A percentile compares a stretch with the other conserved stretches of the same genome.
Evolutionary conservation across 1,284 basidiomycete genomes (phyloP).

Genomic region (Moesziomyces parantarcticus): DNA sequence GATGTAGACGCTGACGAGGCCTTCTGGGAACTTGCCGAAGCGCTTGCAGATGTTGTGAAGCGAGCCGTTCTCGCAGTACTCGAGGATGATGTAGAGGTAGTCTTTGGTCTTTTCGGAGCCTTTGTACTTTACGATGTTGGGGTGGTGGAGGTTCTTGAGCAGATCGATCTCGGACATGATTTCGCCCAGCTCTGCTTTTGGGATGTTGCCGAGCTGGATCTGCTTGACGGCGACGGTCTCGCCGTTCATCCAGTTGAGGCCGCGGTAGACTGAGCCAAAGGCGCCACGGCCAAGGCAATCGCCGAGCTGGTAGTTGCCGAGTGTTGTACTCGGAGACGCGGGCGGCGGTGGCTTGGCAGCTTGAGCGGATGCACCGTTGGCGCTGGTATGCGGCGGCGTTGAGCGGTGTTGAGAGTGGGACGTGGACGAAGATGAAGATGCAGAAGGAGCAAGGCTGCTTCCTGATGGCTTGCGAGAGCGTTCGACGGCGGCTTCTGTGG

Average conservation of each 20-base stretch:
- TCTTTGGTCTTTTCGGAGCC: slow-evolving; percentile 95
- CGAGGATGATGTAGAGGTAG: slow-evolving; percentile 94
- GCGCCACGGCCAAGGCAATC: slow-evolving; percentile 94
- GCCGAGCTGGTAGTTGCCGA: slow-evolving; percentile 72
- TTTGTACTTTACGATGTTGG: slow-evolving; percentile 98
- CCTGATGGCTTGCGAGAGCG: not conserved
- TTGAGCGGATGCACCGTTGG: slow-evolving; percentile 1
- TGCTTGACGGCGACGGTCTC: slow-evolving; percentile 68
- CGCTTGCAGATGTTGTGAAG: slow-evolving; percentile 93
- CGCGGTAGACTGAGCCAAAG: slow-evolving; percentile 91
- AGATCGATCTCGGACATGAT: slow-evolving; percentile 99
- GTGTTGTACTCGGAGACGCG: slow-evolving; percentile 3
- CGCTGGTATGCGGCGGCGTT: not conserved
- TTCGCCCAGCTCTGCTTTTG: slow-evolving; percentile 89
- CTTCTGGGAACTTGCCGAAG: slow-evolving; percentile 98
- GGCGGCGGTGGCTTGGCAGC: not conserved
- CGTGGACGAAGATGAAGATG: not conserved
- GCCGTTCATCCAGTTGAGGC: slow-evolving; percentile 94
- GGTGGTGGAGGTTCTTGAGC: slow-evolving; percentile 90
- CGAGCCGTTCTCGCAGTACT: slow-evolving; percentile 99
- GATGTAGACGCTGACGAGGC: slow-evolving; percentile 93
- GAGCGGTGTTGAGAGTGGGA: slow-evolving; percentile 4
- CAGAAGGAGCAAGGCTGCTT: not conserved
- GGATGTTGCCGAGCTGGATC: slow-evolving; percentile 84
- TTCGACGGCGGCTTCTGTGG: slow-evolving; percentile 1